Base-by-base conservation (phyloP, 1,284 basidiomycete species). In the Leccinum griseonigrum region DNA sequence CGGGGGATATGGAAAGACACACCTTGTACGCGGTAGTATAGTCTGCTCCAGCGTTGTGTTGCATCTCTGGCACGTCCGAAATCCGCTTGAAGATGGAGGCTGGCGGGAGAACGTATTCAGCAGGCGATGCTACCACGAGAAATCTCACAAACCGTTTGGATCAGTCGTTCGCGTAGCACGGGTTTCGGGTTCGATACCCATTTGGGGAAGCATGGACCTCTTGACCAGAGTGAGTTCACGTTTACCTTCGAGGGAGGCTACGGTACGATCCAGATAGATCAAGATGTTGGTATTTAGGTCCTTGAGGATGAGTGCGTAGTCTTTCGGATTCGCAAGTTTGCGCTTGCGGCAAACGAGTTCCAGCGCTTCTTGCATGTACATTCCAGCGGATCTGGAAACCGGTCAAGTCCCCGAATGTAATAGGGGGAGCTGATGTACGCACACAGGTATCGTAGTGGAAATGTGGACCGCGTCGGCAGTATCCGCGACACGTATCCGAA, bases 301-400 rank as follows among this genome's bases (percentile, higher is more conserved):
- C 9, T 85, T 86, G 16, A 95, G 81, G 58, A 95, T 81, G 2
- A 97, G 81, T 0, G 92, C 92, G 77, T 94, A 97, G 63, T 95
- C 91, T 60, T 90, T 89, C 1, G 91, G 82, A 66, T 91, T 85
- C 40, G 81, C 80, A 18, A 93, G 78, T 63, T 90, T 88, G 40
- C 89, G 85, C 72, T 88, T 90, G 57, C 85, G 81, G 71, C 92
- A 94, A 2, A 96, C 86, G 26, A 87, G 80, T 67, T 98, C 96
- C 43, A 98, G 85, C 1, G 96, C 92, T 75, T 99, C 96, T 60
- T 95, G 92, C 83, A 98, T 90, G 75, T 98, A 99, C 90, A 94
- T 97, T n/a, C 94, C 95, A 14, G 91, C 85, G 3, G 94, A 90
- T 2, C 93, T 95, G 53, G 56, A 59, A 46, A 26, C 43, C 9